These are phyloP conservation scores for Plectranthus barbatus DNA, from an alignment of 257 asterid genomes.

Conservation along the genomic window DNA sequence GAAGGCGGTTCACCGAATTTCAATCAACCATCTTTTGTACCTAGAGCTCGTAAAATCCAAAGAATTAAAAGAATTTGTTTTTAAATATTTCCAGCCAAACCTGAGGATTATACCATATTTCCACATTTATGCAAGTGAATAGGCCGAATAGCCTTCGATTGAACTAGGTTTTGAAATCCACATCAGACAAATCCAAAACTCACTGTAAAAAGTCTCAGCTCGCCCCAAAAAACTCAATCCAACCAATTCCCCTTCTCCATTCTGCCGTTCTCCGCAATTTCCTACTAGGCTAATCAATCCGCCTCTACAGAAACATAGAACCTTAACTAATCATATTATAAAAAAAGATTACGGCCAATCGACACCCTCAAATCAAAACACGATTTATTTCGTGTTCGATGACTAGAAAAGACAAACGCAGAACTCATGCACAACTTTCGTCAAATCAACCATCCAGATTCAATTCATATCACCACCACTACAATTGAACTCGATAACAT, in stretches of 20 bases:
- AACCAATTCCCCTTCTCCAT: not conserved
- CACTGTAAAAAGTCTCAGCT: not conserved
- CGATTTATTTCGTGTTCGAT: not conserved
- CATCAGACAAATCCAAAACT: not conserved
- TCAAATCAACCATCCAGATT: conserved; percentile 5
- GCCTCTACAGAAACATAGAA: not conserved
- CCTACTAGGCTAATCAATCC: not conserved
- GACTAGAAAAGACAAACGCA: conserved; percentile 8
- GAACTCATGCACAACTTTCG: conserved; percentile 3
- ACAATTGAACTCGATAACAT: conserved; percentile 10
- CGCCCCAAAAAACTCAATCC: not conserved
- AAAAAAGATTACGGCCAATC: not conserved
- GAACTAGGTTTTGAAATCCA: conserved; percentile 1
- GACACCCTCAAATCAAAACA: not conserved
- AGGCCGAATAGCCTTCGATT: not conserved
- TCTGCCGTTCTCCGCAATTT: not conserved
- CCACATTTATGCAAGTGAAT: not conserved
- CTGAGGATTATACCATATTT: not conserved
- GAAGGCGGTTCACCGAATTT: not conserved
- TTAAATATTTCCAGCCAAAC: not conserved
- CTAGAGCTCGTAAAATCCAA: not conserved
- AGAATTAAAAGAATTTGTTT: not conserved
- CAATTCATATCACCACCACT: conserved; percentile 1
- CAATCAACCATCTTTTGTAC: not conserved
- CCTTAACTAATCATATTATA: not conserved